phyloP scores from a whole-genome alignment of 352 stramenopile genomes.

The Globisporangium cylindrosporum region DNA sequence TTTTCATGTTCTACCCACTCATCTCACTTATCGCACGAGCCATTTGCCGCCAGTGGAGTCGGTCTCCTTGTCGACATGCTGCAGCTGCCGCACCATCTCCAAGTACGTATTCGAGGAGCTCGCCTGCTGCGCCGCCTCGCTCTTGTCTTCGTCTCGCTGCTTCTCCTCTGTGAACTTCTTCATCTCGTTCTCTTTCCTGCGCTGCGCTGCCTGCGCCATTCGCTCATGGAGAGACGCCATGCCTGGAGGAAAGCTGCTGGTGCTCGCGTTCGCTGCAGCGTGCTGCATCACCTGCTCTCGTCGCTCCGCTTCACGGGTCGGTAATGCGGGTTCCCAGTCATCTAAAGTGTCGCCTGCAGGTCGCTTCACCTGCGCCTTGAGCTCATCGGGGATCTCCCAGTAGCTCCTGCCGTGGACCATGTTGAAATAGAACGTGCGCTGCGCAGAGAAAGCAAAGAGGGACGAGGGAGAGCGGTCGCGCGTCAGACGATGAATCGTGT shows the following conservation, averaged over 20 bases:
- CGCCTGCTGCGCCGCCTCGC: constrained; percentile 5
- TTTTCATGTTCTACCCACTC: background rate
- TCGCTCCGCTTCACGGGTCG: constrained; percentile 7
- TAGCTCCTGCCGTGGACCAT: constrained; percentile 71
- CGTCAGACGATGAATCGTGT: background rate
- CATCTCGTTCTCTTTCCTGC: constrained; percentile 42
- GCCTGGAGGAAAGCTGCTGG: constrained; percentile 5
- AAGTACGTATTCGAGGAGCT: constrained; percentile 51
- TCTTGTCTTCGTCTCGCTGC: constrained; percentile 11
- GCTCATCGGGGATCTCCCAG: constrained; percentile 61
- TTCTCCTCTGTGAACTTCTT: constrained; percentile 20
- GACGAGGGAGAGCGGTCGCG: background rate
- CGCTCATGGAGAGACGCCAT: constrained; percentile 46
- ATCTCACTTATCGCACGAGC: constrained; percentile 51
- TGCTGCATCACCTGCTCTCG: constrained; percentile 36
- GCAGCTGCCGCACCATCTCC: constrained; percentile 57
- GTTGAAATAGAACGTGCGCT: constrained; percentile 83
- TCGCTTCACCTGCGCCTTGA: constrained; percentile 45
- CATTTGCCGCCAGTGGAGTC: constrained; percentile 56
- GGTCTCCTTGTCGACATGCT: constrained; percentile 51
- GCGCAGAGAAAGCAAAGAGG: background rate
- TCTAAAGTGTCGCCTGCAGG: constrained; percentile 47
- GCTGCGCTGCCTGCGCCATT: constrained; percentile 60
- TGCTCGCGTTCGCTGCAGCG: constrained; percentile 15
- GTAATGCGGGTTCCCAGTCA: constrained; percentile 38